Evolutionary conservation across 352 stramenopile genomes (phyloP), one percentile per base, ranked within the genome.

Genomic region (Pythium rishiriense): DNA sequence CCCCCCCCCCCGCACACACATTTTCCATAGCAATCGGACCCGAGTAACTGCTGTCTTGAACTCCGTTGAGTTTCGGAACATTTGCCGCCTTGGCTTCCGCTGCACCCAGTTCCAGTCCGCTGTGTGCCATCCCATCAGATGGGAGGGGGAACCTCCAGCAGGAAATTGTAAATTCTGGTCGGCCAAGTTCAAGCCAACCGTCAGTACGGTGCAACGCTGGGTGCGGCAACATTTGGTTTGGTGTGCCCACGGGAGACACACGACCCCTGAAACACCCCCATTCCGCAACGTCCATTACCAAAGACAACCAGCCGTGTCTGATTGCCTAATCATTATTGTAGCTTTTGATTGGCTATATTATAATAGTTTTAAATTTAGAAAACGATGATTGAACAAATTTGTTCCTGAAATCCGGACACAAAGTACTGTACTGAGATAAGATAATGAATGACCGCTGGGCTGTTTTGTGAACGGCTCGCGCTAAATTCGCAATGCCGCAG

Each of bases 181-280:
- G 7, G 11, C 22, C 17, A 61, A 61, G 50, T 67, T 60, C 50
- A 60, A 67, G 49, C 2, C 24, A 22, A 15, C 17, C n/a, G 31
- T 26, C 21, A 26, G 17, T 31, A 35, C 24, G 25, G 47, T 46
- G 42, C 37, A 17, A 43, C 11, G 17, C 7, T 39, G 33, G 33
- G 33, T 43, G 28, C 22, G 37, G 39, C 24, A 50, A 15, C 42
- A 45, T 65, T 67, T 35, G 60, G 60, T 62, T 67, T 67, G 39
- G 60, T 67, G 60, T 61, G 60, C 33, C 35, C 35, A 42, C 9
- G 35, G 2, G 29, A 33, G 41, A 55, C 29, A 33, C 48, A 48
- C 39, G 58, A 50, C 25, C 29, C 48, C 48, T 37, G 22, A 35
- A 43, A 65, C 29, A 52, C 47, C 8, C 42, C 48, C 39, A 59